Conservation (phyloP, 2,329 filamentous ascomycete genomes). For the Hypoxylon sp. region DNA sequence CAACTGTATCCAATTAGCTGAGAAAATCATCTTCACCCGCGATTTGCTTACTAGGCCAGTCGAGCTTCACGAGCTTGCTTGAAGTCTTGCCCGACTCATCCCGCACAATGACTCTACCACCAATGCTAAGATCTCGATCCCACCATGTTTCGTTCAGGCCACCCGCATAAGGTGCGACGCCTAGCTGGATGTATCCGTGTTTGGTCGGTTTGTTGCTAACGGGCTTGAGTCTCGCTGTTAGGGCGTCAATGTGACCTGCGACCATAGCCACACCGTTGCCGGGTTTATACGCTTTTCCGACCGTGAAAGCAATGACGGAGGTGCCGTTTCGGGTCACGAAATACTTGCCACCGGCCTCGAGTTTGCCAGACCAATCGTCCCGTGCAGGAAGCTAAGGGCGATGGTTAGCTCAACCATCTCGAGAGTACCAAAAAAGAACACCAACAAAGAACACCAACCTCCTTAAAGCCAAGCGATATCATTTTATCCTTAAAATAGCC, state of each 20-base stretch:
- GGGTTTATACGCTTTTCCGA: conserved; percentile 84
- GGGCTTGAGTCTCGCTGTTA: conserved; percentile 93
- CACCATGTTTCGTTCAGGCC: conserved; percentile 93
- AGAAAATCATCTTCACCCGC: neutral
- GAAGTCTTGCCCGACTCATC: conserved; percentile 83
- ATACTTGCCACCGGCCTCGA: conserved; percentile 89
- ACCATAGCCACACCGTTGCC: conserved; percentile 92
- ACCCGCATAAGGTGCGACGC: conserved; percentile 93
- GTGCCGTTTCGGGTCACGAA: conserved; percentile 88
- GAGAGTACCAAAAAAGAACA: conserved; percentile 26
- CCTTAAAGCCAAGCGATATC: conserved; percentile 78
- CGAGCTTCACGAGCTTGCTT: conserved; percentile 87
- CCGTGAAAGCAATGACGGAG: conserved; percentile 85
- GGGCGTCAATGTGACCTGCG: conserved; percentile 91
- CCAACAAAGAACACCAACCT: conserved; percentile 64
- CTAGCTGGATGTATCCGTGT: conserved; percentile 89
- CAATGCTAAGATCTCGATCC: conserved; percentile 94
- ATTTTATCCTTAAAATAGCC: conserved; percentile 82
- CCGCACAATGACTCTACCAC: conserved; percentile 88
- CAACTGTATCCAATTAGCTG: conserved; percentile 65
- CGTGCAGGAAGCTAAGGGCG: conserved; percentile 78
- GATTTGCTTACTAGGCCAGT: conserved; percentile 78
- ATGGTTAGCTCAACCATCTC: conserved; percentile 11
- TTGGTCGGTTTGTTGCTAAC: conserved; percentile 87
- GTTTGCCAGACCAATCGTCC: conserved; percentile 79